Evolutionary conservation across 164 flowering plant genomes (phyloP).

Genomic region (Pachysandra terminalis): DNA sequence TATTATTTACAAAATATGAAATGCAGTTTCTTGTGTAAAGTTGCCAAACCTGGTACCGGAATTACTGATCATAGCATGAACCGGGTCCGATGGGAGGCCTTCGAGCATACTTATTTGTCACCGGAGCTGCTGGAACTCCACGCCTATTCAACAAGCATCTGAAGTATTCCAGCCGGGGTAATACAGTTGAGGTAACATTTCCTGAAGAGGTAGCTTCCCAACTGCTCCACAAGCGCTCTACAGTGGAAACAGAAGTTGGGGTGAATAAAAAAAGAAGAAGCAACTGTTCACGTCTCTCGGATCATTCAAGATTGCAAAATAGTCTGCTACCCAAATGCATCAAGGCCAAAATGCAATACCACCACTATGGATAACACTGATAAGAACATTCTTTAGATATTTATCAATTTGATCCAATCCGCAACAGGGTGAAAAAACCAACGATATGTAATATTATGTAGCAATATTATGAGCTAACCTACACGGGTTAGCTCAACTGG

Average conservation of each 20-base stretch:
- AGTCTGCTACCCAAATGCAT: conserved; percentile 18
- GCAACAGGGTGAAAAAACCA: too few relatives aligned
- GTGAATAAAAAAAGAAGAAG: too few relatives aligned
- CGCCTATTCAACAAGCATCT: conserved; percentile 80
- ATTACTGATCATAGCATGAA: conserved; percentile 74
- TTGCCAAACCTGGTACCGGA: neutral
- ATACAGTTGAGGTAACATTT: conserved; percentile 37
- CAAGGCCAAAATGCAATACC: too few relatives aligned
- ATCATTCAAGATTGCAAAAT: too few relatives aligned
- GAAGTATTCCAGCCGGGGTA: conserved; percentile 76
- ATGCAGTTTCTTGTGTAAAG: neutral
- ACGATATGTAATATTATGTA: too few relatives aligned
- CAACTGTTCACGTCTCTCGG: too few relatives aligned
- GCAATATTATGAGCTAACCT: too few relatives aligned
- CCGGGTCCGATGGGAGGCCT: conserved; percentile 66
- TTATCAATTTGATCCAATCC: too few relatives aligned
- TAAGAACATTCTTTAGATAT: too few relatives aligned
- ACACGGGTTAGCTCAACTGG: too few relatives aligned
- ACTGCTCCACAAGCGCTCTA: conserved; percentile 87
- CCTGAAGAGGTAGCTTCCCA: conserved; percentile 37
- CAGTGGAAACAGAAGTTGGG: neutral
- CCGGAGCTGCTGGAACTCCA: conserved; percentile 87
- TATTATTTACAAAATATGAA: neutral
- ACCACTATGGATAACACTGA: too few relatives aligned
- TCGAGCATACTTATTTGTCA: conserved; percentile 60